phyloP scores from a whole-genome alignment of 2,329 filamentous ascomycete genomes.

The Sarocladiaceae sp. region DNA sequence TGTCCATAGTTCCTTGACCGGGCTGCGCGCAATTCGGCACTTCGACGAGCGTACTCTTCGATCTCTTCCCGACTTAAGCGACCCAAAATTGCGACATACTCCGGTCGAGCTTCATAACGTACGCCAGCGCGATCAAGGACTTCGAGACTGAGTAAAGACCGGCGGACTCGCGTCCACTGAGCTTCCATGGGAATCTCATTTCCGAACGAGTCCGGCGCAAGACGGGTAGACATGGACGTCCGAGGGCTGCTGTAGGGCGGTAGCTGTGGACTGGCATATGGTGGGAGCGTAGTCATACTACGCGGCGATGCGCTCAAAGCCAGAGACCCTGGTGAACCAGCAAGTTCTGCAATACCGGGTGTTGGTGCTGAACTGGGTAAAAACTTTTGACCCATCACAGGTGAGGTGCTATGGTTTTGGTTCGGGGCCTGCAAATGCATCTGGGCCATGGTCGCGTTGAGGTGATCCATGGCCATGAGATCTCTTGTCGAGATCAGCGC shows the following conservation, averaged over 20 bases:
- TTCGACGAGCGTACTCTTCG: constrained; percentile 44
- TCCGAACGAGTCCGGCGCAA: constrained; percentile 55
- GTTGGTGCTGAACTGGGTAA: constrained; percentile 17
- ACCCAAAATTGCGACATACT: constrained; percentile 57
- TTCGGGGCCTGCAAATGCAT: constrained; percentile 33
- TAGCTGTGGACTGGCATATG: constrained; percentile 3
- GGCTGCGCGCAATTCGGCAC: constrained; percentile 40
- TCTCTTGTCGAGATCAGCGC: constrained; percentile 52
- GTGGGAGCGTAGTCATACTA: constrained; percentile 1
- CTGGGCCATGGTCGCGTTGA: constrained; percentile 36
- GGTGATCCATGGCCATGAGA: constrained; percentile 42
- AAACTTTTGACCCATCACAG: constrained; percentile 30
- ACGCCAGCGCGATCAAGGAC: constrained; percentile 49
- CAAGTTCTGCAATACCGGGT: constrained; percentile 21
- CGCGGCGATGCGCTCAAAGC: constrained; percentile 2
- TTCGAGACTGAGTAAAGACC: constrained; percentile 49
- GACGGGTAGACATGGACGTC: constrained; percentile 17
- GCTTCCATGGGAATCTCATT: constrained; percentile 52
- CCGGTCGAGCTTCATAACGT: constrained; percentile 55
- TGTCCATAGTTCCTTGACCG: constrained; percentile 20
- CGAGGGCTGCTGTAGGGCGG: constrained; percentile 1
- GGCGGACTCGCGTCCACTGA: constrained; percentile 53
- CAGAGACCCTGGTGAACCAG: constrained; percentile 1
- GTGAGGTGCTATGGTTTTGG: constrained; percentile 33
- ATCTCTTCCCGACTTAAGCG: constrained; percentile 49